Evolutionary conservation across 148 eudicot species (phyloP).

Genomic region (Fallopia convolvulus): DNA sequence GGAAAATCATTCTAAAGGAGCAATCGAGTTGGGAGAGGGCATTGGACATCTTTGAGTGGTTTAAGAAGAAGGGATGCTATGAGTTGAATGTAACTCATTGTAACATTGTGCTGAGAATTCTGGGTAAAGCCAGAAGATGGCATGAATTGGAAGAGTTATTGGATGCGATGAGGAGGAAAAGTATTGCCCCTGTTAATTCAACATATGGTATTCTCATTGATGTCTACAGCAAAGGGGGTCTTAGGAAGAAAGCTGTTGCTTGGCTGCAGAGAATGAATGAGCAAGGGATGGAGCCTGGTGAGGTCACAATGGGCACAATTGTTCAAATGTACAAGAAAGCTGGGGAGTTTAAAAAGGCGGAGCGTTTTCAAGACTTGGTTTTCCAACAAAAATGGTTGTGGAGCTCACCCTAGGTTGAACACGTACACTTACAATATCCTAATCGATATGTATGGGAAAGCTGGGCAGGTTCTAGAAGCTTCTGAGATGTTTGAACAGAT

Average conservation of each 20-base stretch:
- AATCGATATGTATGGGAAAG: too few species aligned
- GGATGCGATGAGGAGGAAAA: slow-evolving; percentile 59
- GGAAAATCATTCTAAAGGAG: slow-evolving; percentile 87
- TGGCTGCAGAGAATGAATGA: too few species aligned
- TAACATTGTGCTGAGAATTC: slow-evolving; percentile 20
- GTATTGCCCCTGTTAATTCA: slow-evolving; percentile 48
- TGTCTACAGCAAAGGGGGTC: too few species aligned
- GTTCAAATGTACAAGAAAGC: too few species aligned
- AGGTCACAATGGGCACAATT: too few species aligned
- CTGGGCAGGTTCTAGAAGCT: too few species aligned
- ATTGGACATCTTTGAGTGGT: slow-evolving; percentile 85
- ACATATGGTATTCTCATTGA: too few species aligned
- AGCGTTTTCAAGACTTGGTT: slow-evolving; percentile 77
- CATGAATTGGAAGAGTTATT: slow-evolving; percentile 49
- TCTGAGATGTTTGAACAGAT: slow-evolving; percentile 17
- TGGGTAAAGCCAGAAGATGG: slow-evolving; percentile 68
- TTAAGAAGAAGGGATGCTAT: slow-evolving; percentile 68
- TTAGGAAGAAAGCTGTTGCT: too few species aligned
- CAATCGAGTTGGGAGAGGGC: slow-evolving; percentile 71
- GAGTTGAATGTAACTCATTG: slow-evolving; percentile 93
- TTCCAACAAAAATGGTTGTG: slow-evolving; percentile 12
- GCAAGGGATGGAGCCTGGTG: too few species aligned
- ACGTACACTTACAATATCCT: slow-evolving; percentile 33
- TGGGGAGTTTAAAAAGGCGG: slow-evolving; percentile 75
- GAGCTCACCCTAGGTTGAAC: slow-evolving; percentile 45